Evolutionary conservation across 2,329 filamentous ascomycete species (phyloP).

Genomic region (Pseudogymnoascus sp.): DNA sequence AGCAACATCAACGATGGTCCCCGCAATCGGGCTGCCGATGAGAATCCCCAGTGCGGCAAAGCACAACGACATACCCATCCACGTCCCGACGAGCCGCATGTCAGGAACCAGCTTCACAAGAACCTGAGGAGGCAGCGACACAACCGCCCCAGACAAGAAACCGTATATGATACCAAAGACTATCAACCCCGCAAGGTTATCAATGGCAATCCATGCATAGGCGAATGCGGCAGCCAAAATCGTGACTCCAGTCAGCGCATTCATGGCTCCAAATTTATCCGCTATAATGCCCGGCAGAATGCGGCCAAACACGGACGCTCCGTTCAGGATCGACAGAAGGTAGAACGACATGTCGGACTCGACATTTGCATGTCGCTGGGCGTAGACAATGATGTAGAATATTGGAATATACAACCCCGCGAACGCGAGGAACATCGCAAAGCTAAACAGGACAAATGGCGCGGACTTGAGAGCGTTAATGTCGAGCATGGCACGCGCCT

Average conservation of each 20-base stretch:
- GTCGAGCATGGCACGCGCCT: neutral
- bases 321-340: conserved; percentile 46
- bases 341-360: conserved; percentile 37
- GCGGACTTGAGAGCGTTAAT: neutral
- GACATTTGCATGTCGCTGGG: conserved; percentile 35
- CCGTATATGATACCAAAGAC: conserved; percentile 60
- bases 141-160: conserved; percentile 58
- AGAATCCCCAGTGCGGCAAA: conserved; percentile 11
- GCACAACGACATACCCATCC: conserved; percentile 14
- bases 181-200: conserved; percentile 48
- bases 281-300: conserved; percentile 45
- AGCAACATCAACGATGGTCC: conserved; percentile 10
- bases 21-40: conserved; percentile 16
- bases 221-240: conserved; percentile 30
- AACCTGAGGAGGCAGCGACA: conserved; percentile 46
- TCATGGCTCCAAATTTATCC: conserved; percentile 46
- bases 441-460: neutral
- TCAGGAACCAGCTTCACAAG: conserved; percentile 12
- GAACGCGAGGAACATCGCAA: neutral
- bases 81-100: conserved; percentile 11
- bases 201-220: conserved; percentile 40
- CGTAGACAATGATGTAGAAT: conserved; percentile 32
- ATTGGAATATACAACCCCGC: neutral
- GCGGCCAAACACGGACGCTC: conserved; percentile 43
- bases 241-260: conserved; percentile 43